Base-by-base conservation (phyloP, 2,329 filamentous ascomycete species). In the Bipolaris cookei region DNA sequence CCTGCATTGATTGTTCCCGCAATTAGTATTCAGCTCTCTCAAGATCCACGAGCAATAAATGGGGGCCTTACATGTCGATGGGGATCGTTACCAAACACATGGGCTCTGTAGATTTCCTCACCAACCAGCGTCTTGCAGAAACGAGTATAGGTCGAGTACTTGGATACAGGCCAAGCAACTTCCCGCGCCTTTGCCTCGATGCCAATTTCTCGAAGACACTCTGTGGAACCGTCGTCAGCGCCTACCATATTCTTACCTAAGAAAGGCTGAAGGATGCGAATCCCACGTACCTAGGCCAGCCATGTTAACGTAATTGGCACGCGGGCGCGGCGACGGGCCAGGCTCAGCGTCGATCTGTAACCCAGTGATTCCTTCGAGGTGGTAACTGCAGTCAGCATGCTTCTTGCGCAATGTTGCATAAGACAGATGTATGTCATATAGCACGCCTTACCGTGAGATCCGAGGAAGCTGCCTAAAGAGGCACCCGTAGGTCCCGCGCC, bases 271-370 rank as follows among this genome's bases (percentile, higher is more conserved):
- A 20, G 18, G 14, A 11, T 20, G 35, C 8, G 11, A 34, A 34
- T 25, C 16, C 4, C 10, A 43, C 52, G 6, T 49, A 54, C 52
- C 52, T 6, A 54, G 38, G 4, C 52, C 52, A 11, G 52, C 52
- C 52, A 54, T 54, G 37, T 54, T 48, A 6, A 54, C 25, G 16
- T 54, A 54, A 16, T 54, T 54, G 10, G 52, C 45, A 34, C 52
- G 52, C 8, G 52, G 52, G 32, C 41, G 44, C 18, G 44, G 28
- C 16, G 44, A 48, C 18, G 51, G 51, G 18, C 44, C 35, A 8
- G 51, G 34, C 11, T 21, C 11, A 6, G 46, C 51, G 7, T 45
- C 46, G 23, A 54, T 37, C 23, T 48, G 47, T 25, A 54, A 37
- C n/a, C 44, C 51, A 37, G 30, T 30, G 23, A 54, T 54, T 2